Conservation (phyloP, 257 asterid species). For the Nicotiana benthamiana region DNA sequence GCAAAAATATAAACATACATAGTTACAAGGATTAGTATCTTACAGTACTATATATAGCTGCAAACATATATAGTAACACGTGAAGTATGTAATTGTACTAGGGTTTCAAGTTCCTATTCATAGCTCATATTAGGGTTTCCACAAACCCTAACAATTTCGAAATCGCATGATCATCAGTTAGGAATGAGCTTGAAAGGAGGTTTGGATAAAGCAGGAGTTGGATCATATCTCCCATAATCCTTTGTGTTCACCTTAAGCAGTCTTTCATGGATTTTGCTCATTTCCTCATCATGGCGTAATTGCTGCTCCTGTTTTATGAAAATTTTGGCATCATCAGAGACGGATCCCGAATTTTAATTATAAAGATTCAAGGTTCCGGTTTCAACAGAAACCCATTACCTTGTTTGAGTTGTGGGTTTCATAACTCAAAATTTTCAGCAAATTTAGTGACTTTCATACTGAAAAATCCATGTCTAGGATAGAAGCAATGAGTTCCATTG, state of each 20-base stretch:
- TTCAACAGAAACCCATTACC: no score
- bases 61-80: background rate
- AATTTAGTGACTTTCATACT: no score
- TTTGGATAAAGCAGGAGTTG: constrained; percentile 55
- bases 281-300: constrained; percentile 14
- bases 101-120: background rate
- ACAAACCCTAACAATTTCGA: background rate
- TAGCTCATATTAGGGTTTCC: background rate
- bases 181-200: constrained; percentile 80
- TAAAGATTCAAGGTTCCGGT: no score
- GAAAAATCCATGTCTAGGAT: no score
- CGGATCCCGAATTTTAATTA: no score
- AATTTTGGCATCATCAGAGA: no score
- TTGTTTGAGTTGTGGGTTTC: no score
- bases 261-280: constrained; percentile 42
- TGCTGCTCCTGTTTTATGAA: background rate
- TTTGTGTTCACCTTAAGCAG: constrained; percentile 47
- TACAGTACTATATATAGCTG: constrained; percentile 1
- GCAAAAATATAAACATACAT: background rate
- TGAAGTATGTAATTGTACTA: background rate
- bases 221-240: constrained; percentile 75
- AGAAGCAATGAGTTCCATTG: no score
- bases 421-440: no score
- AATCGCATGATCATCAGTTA: constrained; percentile 29
- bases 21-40: constrained; percentile 3